Base-by-base conservation (phyloP, 495 filamentous ascomycete genomes). In the Letharia columbiana region DNA sequence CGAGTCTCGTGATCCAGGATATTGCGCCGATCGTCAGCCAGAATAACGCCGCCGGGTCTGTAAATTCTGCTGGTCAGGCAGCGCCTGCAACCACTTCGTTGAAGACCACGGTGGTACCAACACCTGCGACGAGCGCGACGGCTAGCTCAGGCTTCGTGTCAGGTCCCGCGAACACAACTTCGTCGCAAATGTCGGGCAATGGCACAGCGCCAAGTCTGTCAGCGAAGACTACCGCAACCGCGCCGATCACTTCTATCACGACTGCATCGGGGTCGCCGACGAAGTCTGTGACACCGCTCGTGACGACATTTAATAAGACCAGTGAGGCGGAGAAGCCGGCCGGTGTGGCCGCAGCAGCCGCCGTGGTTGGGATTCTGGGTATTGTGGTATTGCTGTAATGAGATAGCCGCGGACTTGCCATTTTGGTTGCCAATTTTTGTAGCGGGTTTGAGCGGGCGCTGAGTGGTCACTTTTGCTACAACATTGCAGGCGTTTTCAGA, bases 391-490 rank as follows among this genome's bases (percentile, higher is more conserved):
- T 57, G 54, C 20, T 57, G 33, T 57, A n/a, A 37, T 10, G 33
- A 37, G 4, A 57, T 57, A 20, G 0, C 3, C 17, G 15, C 33
- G 11, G 28, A 13, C 20, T 11, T 57, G 33, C 8, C 15, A 0
- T 10, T 57, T 57, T 57, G 31, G 1, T 37, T 37, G 31, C 33
- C 15, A 4, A 4, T 54, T 37, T 57, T 11, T 57, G 54, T 33
- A 37, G 54, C 54, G 54, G 54, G 31, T 37, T 57, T 57, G 33
- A 57, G 54, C 54, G 54, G 33, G 54, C 54, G 54, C 20, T 57
- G 33, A 3, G 54, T 1, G 54, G 54, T 57, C 54, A 54, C 23
- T 57, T 8, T 18, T 10, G 15, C 17, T 31, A 10, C 20, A 37
- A 1, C 54, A 33, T 35, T 20, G 54, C 2, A 37, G 15, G 54